A percentile compares a stretch with the other conserved stretches of the same genome.
Evolutionary conservation across 1,284 basidiomycete genomes (phyloP).

Genomic region (Papiliotrema terrestris): DNA sequence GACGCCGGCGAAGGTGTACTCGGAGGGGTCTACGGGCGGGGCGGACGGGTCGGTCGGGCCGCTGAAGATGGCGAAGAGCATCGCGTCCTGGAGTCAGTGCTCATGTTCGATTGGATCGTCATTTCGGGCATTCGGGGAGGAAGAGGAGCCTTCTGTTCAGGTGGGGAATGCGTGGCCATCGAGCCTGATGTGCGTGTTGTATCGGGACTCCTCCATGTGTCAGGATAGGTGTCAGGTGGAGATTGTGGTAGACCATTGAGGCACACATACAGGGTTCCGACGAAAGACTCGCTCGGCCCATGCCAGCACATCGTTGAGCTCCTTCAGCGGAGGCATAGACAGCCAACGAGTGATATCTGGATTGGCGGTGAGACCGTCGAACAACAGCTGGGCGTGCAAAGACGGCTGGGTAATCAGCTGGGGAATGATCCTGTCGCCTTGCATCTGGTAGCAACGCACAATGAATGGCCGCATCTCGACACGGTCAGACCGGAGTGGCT

Average conservation of each 20-base stretch:
- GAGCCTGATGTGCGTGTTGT: too few relatives aligned
- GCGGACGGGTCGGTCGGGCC: conserved; percentile 13
- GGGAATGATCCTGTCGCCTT: not conserved
- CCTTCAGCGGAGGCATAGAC: conserved; percentile 7
- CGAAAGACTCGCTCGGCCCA: conserved; percentile 25
- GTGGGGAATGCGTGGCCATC: too few relatives aligned
- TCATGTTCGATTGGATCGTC: too few relatives aligned
- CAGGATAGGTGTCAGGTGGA: too few relatives aligned
- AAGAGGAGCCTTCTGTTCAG: too few relatives aligned
- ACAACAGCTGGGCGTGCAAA: conserved; percentile 31
- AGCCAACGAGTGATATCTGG: conserved; percentile 30
- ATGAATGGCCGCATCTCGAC: conserved; percentile 32
- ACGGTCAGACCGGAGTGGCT: conserved; percentile 28
- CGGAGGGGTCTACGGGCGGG: conserved; percentile 10
- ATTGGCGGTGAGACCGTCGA: conserved; percentile 22
- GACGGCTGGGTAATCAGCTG: conserved; percentile 18
- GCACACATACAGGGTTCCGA: conserved; percentile 17
- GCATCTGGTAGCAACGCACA: too few relatives aligned
- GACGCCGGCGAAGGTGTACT: conserved; percentile 38
- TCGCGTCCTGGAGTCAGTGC: conserved; percentile 11
- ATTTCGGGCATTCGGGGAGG: too few relatives aligned
- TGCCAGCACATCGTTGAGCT: conserved; percentile 27
- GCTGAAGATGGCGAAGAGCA: conserved; percentile 34
- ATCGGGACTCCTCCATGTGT: too few relatives aligned
- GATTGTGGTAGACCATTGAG: too few relatives aligned